These are phyloP conservation scores for Cryptococcus sp. DNA, from an alignment of 1,284 basidiomycete species.

Conservation along the genomic window DNA sequence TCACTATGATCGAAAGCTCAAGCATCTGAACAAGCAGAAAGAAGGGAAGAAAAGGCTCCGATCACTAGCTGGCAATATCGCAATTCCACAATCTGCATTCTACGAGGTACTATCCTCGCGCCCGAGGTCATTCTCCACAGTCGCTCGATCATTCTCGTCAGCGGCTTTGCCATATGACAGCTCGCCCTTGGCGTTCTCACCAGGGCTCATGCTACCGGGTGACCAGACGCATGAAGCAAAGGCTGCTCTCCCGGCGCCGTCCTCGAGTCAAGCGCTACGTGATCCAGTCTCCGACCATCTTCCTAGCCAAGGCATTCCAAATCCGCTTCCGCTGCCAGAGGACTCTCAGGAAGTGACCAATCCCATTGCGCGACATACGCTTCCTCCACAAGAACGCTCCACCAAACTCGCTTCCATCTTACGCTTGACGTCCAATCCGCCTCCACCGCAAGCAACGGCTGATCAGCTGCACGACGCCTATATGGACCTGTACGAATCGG, in stretches of 20 bases:
- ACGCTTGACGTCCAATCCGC: conserved; percentile 10
- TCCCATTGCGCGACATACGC: conserved; percentile 13
- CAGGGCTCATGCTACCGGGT: neutral
- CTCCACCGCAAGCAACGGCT: conserved; percentile 9
- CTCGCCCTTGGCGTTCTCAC: neutral
- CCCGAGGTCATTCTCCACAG: conserved; percentile 33
- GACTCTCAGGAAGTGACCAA: neutral
- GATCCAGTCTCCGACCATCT: conserved; percentile 11
- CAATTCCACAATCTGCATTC: conserved; percentile 88
- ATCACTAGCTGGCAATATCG: conserved; percentile 72
- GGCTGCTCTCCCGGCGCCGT: neutral
- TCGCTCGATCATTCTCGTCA: conserved; percentile 1
- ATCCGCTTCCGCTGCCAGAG: neutral
- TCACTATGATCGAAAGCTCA: conserved; percentile 86
- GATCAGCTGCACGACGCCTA: conserved; percentile 27
- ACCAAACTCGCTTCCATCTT: conserved; percentile 10
- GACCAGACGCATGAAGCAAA: too few relatives aligned
- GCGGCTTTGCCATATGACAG: neutral
- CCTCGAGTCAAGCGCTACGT: neutral
- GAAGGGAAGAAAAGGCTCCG: conserved; percentile 86
- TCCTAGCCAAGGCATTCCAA: neutral
- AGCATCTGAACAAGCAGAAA: conserved; percentile 89
- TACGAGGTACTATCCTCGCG: conserved; percentile 72
- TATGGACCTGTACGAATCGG: conserved; percentile 29
- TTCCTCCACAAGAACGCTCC: conserved; percentile 17